Evolutionary conservation across 2,329 filamentous ascomycete species (phyloP), one percentile per base, ranked within the genome.

Genomic region (Colletotrichum truncatum): DNA sequence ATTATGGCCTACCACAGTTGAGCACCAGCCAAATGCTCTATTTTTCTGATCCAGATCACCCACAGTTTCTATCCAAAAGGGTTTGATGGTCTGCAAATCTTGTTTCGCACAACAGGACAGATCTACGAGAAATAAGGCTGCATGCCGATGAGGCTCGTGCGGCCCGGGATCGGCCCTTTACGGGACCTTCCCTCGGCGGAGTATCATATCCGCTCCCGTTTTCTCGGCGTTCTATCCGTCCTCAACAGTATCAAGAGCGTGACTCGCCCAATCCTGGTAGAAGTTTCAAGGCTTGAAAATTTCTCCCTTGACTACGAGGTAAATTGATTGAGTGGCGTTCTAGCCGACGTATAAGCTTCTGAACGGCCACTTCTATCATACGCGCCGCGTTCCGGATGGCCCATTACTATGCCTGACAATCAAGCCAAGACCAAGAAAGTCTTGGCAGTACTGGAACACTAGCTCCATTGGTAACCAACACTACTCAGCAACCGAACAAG

Each of bases 81-180:
- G 57, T 51, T 62, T 65, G 62, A 55, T 59, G 23, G 30, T 32
- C 57, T 28, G 12, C 62, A 23, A 5, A 45, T 55, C n/a, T 34
- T 14, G 62, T 62, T 55, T 62, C 49, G 57, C n/a, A 49, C 57
- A n/a, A 62, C 23, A 43, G 58, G 26, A 59, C 28, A 6, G 57
- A 65, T 62, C 56, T 65, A 16, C 56, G 36, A 36, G 62, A 43
- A 61, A 62, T 45, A 11, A 56, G 26, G 25, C 57, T 34, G 25
- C 39, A 26, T n/a, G 11, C 54, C 43, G 30, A n/a, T n/a, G 34
- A 51, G 49, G 49, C 57, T 51, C 58, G 49, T 51, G 62, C 57
- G 32, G 6, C 56, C 57, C 48, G 46, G 61, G 55, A 41, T 45
- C 61, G 56, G 56, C 61, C 46, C 56, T 61, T 16, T 25, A 60